Percentiles rank a stretch among this genome's conserved stretches.
Conservation (phyloP, 2,329 filamentous ascomycete genomes). For the Neoscytalidium dimidiatum region DNA sequence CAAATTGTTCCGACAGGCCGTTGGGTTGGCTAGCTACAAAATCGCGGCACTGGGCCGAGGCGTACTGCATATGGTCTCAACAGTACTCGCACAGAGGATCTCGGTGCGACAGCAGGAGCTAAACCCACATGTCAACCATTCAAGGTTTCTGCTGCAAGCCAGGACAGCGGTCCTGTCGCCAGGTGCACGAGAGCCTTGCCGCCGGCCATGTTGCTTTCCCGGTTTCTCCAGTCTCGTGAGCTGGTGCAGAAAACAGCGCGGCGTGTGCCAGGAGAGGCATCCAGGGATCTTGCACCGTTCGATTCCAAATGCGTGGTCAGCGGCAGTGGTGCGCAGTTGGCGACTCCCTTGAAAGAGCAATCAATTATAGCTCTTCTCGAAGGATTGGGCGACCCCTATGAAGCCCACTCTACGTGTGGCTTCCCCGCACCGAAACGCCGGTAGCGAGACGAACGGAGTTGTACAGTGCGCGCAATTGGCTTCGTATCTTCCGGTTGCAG, state of each 20-base stretch:
- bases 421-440: conserved; percentile 9
- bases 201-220: conserved; percentile 15
- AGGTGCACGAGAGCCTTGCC: conserved; percentile 16
- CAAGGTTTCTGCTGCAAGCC: conserved; percentile 12
- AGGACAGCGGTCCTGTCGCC: conserved; percentile 10
- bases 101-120: conserved; percentile 14
- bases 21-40: conserved; percentile 12
- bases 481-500: conserved; percentile 15
- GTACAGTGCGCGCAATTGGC: conserved; percentile 13
- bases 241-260: conserved; percentile 19
- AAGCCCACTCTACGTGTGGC: not conserved
- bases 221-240: conserved; percentile 21
- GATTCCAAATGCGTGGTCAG: conserved; percentile 20
- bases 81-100: conserved; percentile 19
- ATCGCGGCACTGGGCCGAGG: conserved; percentile 6
- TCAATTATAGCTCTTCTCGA: not conserved
- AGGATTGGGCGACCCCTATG: not conserved
- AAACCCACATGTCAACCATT: conserved; percentile 19
- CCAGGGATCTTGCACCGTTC: conserved; percentile 4
- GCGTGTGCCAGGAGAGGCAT: not conserved
- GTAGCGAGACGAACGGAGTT: conserved; percentile 19
- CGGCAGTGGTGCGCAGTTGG: not conserved
- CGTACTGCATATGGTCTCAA: conserved; percentile 18
- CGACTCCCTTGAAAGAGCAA: not conserved
- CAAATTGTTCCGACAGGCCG: conserved; percentile 15